phyloP scores from a whole-genome alignment of 176 grass and related monocot genomes.

The Rhipidocladum racemiflorum region DNA sequence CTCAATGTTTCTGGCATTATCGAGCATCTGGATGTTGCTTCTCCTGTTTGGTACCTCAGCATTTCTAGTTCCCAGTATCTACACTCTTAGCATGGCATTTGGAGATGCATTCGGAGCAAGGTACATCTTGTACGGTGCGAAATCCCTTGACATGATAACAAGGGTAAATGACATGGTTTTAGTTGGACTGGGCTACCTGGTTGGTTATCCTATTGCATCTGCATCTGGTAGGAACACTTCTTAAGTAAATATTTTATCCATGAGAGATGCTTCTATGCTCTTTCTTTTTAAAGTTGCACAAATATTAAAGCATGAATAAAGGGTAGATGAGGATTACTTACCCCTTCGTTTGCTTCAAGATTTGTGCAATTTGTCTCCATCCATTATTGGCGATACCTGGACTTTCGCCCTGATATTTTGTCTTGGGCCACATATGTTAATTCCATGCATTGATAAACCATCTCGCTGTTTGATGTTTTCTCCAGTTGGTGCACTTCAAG shows the following conservation, averaged over 20 bases:
- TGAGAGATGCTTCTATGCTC: too few relatives aligned
- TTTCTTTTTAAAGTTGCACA: too few relatives aligned
- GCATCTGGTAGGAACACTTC: constrained; percentile 57
- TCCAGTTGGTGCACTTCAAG: constrained; percentile 70
- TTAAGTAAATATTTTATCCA: not conserved
- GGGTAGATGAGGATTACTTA: too few relatives aligned
- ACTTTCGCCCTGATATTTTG: not conserved
- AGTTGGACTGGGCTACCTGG: constrained; percentile 58
- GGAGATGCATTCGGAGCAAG: constrained; percentile 50
- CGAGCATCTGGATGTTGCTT: constrained; percentile 78
- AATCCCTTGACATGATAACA: constrained; percentile 44
- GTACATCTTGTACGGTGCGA: constrained; percentile 38
- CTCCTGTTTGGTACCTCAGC: constrained; percentile 64
- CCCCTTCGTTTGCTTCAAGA: too few relatives aligned
- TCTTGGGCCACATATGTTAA: not conserved
- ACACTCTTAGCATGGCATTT: constrained; percentile 42
- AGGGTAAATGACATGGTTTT: constrained; percentile 57
- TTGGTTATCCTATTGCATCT: constrained; percentile 75
- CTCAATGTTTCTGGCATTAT: constrained; percentile 68
- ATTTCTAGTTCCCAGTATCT: constrained; percentile 53
- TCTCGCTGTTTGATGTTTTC: not conserved
- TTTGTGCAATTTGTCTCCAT: too few relatives aligned
- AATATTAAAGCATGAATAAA: too few relatives aligned
- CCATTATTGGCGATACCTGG: not conserved
- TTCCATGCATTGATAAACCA: not conserved